Evolutionary conservation across 169 alveolate species (phyloP).

Genomic region (Plasmodium adleri): DNA sequence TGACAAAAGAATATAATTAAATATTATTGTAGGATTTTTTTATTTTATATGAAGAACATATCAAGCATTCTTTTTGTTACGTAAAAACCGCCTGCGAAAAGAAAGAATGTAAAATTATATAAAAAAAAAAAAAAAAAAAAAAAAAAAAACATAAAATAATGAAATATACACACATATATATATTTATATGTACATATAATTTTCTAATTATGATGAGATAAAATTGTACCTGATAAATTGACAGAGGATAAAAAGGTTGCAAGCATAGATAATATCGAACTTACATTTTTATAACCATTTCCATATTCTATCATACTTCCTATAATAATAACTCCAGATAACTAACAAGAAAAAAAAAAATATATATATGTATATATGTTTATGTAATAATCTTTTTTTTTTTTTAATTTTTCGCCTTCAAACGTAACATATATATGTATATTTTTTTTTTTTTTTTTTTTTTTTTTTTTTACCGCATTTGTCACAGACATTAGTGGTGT

Average conservation of each 20-base stretch:
- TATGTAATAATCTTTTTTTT: background rate
- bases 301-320: slow-evolving; percentile 89
- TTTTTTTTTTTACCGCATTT: slow-evolving; percentile 86
- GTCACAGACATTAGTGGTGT: slow-evolving; percentile 95
- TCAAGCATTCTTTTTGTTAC: slow-evolving; percentile 95
- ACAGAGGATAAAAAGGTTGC: slow-evolving; percentile 76
- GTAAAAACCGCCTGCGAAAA: slow-evolving; percentile 92
- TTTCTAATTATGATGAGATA: slow-evolving; percentile 22
- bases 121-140: slow-evolving; percentile 8
- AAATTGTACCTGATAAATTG: slow-evolving; percentile 76
- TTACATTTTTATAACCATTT: slow-evolving; percentile 42
- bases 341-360: slow-evolving; percentile 15
- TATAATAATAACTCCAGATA: slow-evolving; percentile 89
- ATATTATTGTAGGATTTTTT: background rate
- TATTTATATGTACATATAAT: background rate
- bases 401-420: background rate
- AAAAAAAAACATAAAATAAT: slow-evolving; percentile 74
- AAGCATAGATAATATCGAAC: slow-evolving; percentile 47
- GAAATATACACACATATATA: slow-evolving; percentile 18
- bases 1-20: slow-evolving; percentile 7
- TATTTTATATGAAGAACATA: slow-evolving; percentile 88
- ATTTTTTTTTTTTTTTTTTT: background rate
- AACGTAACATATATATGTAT: background rate
- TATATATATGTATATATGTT: background rate
- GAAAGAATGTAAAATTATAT: slow-evolving; percentile 14